Percentiles rank a stretch among this genome's conserved stretches.
phyloP scores from a whole-genome alignment of 2,329 filamentous ascomycete genomes.

The Alternaria tenuissima region DNA sequence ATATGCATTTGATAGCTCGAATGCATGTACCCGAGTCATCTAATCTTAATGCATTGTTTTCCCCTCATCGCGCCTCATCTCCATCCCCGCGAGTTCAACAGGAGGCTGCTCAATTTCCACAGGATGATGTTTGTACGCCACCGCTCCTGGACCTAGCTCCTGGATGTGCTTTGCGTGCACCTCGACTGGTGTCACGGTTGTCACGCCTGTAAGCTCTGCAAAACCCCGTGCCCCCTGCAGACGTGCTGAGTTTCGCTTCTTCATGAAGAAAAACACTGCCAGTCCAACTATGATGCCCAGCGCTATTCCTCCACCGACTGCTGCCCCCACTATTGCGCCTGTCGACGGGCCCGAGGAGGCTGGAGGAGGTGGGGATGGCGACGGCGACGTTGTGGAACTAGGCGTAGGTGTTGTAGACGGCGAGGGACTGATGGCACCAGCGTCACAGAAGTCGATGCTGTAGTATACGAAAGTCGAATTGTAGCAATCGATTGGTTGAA shows the following conservation, averaged over 20 bases:
- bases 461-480: slow-evolving; percentile 17
- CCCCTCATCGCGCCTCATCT: background rate
- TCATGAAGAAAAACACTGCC: slow-evolving; percentile 4
- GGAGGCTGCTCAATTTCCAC: slow-evolving; percentile 13
- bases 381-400: background rate
- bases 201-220: background rate
- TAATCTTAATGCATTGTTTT: background rate
- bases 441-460: slow-evolving; percentile 16
- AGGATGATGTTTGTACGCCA: slow-evolving; percentile 8
- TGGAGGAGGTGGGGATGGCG: background rate
- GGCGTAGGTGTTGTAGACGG: background rate
- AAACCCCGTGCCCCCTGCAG: background rate
- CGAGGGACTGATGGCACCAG: background rate
- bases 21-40: background rate
- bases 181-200: background rate
- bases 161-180: slow-evolving; percentile 10
- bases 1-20: background rate
- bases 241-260: slow-evolving; percentile 1
- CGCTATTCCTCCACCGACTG: slow-evolving; percentile 4
- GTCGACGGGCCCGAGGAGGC: slow-evolving; percentile 8
- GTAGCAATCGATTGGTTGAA: slow-evolving; percentile 12
- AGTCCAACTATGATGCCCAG: slow-evolving; percentile 7
- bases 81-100: slow-evolving; percentile 7
- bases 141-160: slow-evolving; percentile 6
- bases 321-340: slow-evolving; percentile 10